A percentile compares a stretch with the other conserved stretches of the same genome.
Evolutionary conservation across 495 filamentous ascomycete genomes (phyloP).

Genomic region (Penicillium odoratum): DNA sequence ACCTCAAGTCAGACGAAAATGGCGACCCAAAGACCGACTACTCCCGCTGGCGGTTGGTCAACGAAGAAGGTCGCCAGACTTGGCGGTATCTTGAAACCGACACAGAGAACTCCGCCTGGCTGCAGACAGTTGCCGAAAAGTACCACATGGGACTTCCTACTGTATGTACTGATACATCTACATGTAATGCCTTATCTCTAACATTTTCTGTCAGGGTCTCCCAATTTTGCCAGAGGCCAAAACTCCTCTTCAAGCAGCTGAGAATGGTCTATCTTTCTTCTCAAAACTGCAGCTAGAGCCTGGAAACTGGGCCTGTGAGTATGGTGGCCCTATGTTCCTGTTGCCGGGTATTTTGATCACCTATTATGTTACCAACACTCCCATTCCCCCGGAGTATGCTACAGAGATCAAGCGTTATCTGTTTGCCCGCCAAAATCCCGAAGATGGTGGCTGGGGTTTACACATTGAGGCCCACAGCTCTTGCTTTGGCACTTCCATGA

Average conservation of each 20-base stretch:
- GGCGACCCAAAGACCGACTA: slow-evolving; percentile 66
- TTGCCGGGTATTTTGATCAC: slow-evolving; percentile 80
- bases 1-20: slow-evolving; percentile 38
- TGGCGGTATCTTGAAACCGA: slow-evolving; percentile 91
- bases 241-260: slow-evolving; percentile 71
- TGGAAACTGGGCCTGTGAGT: slow-evolving; percentile 96
- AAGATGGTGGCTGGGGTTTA: slow-evolving; percentile 94
- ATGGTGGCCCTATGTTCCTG: slow-evolving; percentile 88
- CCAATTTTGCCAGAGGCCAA: slow-evolving; percentile 68
- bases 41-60: slow-evolving; percentile 77
- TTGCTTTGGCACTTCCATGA: slow-evolving; percentile 86
- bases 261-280: slow-evolving; percentile 88
- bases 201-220: slow-evolving; percentile 55
- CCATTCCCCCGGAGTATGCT: slow-evolving; percentile 75
- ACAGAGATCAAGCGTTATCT: slow-evolving; percentile 94
- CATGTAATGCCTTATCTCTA: slow-evolving; percentile 2
- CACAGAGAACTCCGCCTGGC: slow-evolving; percentile 73
- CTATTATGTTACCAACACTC: slow-evolving; percentile 90
- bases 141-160: slow-evolving; percentile 75
- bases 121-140: slow-evolving; percentile 80
- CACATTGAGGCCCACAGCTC: slow-evolving; percentile 95
- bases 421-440: slow-evolving; percentile 79
- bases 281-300: slow-evolving; percentile 82
- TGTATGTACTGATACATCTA: slow-evolving; percentile 34
- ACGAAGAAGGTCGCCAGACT: slow-evolving; percentile 81